phyloP scores from a whole-genome alignment of 345 rosid genomes.

The Conringia planisiliqua region DNA sequence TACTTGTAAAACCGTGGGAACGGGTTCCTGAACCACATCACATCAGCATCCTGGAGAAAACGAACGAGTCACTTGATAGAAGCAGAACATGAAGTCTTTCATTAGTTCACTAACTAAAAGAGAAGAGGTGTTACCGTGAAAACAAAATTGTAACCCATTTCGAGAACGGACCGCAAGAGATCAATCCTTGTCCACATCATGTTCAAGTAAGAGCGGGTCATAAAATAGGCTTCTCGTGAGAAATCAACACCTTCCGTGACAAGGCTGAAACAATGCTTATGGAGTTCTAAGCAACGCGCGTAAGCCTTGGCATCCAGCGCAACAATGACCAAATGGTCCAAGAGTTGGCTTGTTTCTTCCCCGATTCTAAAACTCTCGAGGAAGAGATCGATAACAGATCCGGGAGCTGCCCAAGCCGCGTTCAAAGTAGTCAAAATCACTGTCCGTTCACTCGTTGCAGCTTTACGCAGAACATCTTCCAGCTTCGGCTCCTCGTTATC shows the following conservation, averaged over 20 bases:
- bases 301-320: constrained; percentile 71
- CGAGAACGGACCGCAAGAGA: constrained; percentile 66
- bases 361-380: constrained; percentile 70
- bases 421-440: constrained; percentile 74
- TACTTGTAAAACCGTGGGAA: constrained; percentile 59
- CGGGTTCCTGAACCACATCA: constrained; percentile 90
- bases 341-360: constrained; percentile 47
- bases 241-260: constrained; percentile 65
- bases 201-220: constrained; percentile 67
- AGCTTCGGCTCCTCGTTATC: constrained; percentile 43
- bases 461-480: constrained; percentile 47
- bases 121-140: constrained; percentile 42
- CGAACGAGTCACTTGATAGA: too few relatives aligned
- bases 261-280: constrained; percentile 65
- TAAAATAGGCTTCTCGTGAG: constrained; percentile 69
- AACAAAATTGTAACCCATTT: constrained; percentile 74
- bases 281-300: constrained; percentile 49
- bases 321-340: constrained; percentile 68
- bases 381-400: constrained; percentile 64
- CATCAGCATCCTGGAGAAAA: constrained; percentile 53
- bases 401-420: constrained; percentile 74
- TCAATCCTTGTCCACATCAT: constrained; percentile 95
- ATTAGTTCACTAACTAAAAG: too few relatives aligned
- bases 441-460: constrained; percentile 54
- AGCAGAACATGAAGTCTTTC: too few relatives aligned